Conservation (phyloP, 805 yeast species). For the Starmerella riodocensis region DNA sequence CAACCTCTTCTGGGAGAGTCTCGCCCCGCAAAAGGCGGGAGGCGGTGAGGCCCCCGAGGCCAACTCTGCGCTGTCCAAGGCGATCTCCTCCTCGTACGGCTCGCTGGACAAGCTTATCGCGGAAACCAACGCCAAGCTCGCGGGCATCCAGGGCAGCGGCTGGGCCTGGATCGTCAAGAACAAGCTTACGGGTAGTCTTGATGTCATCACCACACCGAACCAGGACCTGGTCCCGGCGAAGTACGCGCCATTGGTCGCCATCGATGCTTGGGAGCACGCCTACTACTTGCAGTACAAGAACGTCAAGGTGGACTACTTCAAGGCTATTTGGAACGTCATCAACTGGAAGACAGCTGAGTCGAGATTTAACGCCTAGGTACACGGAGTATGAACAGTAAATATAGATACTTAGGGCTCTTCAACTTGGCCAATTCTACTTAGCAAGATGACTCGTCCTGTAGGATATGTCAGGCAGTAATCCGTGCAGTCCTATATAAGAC, state of each 20-base stretch:
- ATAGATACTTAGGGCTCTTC: too few relatives aligned
- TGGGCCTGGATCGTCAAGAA: slow-evolving; percentile 89
- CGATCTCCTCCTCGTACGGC: slow-evolving; percentile 55
- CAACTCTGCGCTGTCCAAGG: slow-evolving; percentile 44
- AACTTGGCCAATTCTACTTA: too few relatives aligned
- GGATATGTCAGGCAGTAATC: too few relatives aligned
- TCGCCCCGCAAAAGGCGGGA: slow-evolving; percentile 60
- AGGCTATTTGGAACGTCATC: slow-evolving; percentile 86
- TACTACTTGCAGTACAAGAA: slow-evolving; percentile 87
- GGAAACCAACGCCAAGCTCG: slow-evolving; percentile 55
- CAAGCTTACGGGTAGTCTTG: slow-evolving; percentile 53
- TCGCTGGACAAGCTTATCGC: slow-evolving; percentile 53
- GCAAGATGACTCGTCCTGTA: too few relatives aligned
- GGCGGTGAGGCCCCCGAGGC: slow-evolving; percentile 58
- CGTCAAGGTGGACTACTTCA: slow-evolving; percentile 82
- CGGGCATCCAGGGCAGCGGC: slow-evolving; percentile 89
- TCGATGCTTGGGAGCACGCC: slow-evolving; percentile 96
- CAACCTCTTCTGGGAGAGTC: slow-evolving; percentile 72
- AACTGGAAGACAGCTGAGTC: slow-evolving; percentile 85
- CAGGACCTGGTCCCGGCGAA: slow-evolving; percentile 73
- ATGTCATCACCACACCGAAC: slow-evolving; percentile 68
- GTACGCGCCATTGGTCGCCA: slow-evolving; percentile 65
- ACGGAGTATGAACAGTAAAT: too few relatives aligned
- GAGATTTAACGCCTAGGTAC: slow-evolving; percentile 31
- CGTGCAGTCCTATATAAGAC: too few relatives aligned